A percentile compares a stretch with the other conserved stretches of the same genome.
These are phyloP conservation scores for Quillaja saponaria DNA, from an alignment of 306 rosid species.

Conservation along the genomic window DNA sequence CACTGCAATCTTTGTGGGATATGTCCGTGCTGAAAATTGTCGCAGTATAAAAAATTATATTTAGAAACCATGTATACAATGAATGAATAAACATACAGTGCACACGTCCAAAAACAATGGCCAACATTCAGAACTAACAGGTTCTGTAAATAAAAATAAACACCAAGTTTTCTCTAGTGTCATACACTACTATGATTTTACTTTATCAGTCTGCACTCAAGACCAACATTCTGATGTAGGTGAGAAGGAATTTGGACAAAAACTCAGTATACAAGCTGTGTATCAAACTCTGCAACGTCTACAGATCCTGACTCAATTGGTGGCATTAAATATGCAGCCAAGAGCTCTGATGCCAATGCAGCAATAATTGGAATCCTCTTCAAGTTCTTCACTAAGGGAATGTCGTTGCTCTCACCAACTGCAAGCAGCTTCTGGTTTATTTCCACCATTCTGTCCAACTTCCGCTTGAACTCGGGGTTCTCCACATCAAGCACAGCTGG, in stretches of 20 bases:
- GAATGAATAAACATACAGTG: no score
- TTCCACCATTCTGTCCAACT: slow-evolving; percentile 85
- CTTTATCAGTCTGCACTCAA: slow-evolving; percentile 23
- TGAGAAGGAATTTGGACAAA: slow-evolving; percentile 37
- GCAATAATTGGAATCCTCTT: slow-evolving; percentile 88
- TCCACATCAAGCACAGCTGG: slow-evolving; percentile 96
- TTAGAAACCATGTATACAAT: no score
- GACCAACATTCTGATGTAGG: slow-evolving; percentile 29
- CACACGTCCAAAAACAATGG: no score
- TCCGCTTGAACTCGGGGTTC: slow-evolving; percentile 94
- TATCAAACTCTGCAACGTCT: slow-evolving; percentile 87
- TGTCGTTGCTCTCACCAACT: slow-evolving; percentile 62
- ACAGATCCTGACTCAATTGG: slow-evolving; percentile 98
- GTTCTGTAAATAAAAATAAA: no score
- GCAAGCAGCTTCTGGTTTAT: slow-evolving; percentile 75
- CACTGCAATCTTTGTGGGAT: no score
- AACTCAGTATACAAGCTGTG: slow-evolving; percentile 77
- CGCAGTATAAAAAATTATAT: no score
- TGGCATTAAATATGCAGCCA: slow-evolving; percentile 89
- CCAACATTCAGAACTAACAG: no score
- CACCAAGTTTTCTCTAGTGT: slow-evolving; percentile 32
- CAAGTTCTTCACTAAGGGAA: slow-evolving; percentile 77
- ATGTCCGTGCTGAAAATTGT: no score
- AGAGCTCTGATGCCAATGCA: slow-evolving; percentile 75
- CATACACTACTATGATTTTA: slow-evolving; percentile 19